phyloP scores from a whole-genome alignment of 306 rosid genomes.

The Trifolium repens region DNA sequence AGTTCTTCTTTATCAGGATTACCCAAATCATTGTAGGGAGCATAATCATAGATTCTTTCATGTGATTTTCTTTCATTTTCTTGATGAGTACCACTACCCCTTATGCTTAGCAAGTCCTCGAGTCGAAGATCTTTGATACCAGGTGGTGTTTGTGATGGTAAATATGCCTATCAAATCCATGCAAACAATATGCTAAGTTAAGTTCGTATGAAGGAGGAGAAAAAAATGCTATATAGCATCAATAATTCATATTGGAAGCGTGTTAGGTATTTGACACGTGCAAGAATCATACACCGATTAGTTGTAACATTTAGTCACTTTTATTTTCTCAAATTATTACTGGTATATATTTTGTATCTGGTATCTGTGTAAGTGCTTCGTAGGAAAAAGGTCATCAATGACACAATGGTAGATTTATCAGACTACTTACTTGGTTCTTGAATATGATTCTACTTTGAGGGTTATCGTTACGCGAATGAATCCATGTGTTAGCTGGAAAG shows the following conservation, averaged over 20 bases:
- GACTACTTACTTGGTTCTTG: constrained; percentile 64
- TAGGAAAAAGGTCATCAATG: background rate
- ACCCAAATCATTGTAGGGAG: constrained; percentile 82
- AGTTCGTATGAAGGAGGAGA: background rate
- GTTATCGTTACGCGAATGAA: constrained; percentile 74
- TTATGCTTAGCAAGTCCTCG: constrained; percentile 70
- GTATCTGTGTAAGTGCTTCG: background rate
- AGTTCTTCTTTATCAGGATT: constrained; percentile 78
- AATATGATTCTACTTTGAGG: constrained; percentile 78
- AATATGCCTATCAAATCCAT: constrained; percentile 58
- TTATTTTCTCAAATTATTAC: background rate
- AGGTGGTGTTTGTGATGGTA: constrained; percentile 85
- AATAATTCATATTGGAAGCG: background rate
- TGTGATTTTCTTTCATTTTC: constrained; percentile 62
- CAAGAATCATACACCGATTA: background rate
- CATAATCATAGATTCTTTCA: constrained; percentile 90
- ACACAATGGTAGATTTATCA: background rate
- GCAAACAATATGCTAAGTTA: constrained; percentile 13
- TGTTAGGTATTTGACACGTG: background rate
- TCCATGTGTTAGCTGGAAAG: constrained; percentile 93
- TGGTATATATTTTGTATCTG: too few species aligned
- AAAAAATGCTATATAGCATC: background rate
- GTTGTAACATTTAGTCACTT: background rate
- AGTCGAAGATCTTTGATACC: constrained; percentile 80
- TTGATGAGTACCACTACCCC: constrained; percentile 56